Evolutionary conservation across 2,329 filamentous ascomycete species (phyloP).

Genomic region (Phialocephala sp.): DNA sequence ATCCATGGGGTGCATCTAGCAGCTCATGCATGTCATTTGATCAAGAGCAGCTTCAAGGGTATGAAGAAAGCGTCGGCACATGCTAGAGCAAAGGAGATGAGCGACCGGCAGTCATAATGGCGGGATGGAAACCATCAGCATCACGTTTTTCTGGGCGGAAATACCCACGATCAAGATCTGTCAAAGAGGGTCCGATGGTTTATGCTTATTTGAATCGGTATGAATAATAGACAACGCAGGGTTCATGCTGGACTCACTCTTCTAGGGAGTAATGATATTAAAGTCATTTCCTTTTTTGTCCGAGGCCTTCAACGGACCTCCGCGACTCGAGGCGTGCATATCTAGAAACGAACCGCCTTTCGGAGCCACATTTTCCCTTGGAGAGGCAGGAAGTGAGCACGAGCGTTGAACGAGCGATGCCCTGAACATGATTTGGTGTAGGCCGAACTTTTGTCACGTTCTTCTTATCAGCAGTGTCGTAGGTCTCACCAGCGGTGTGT

Average conservation of each 20-base stretch:
- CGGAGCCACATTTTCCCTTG: neutral
- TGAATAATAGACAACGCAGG: neutral
- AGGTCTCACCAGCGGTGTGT: too few relatives aligned
- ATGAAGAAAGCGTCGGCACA: conserved; percentile 24
- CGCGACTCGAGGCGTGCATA: conserved; percentile 4
- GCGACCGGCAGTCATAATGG: conserved; percentile 22
- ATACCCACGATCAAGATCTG: neutral
- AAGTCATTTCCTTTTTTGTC: neutral
- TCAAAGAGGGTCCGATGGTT: neutral
- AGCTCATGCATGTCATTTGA: conserved; percentile 33
- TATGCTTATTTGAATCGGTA: neutral
- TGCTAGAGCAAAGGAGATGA: conserved; percentile 10
- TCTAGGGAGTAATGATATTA: neutral
- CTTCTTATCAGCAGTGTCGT: neutral
- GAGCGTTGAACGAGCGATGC: neutral
- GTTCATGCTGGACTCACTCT: neutral
- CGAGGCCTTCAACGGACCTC: neutral
- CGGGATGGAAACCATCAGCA: neutral
- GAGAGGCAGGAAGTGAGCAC: neutral
- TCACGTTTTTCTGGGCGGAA: neutral
- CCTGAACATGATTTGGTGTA: neutral
- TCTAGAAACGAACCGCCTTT: neutral
- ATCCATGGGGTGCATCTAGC: conserved; percentile 2
- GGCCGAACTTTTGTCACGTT: neutral
- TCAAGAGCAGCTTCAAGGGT: conserved; percentile 13